These are phyloP conservation scores for Proteromonas lacertae DNA, from an alignment of 352 stramenopile species.

Conservation along the genomic window DNA sequence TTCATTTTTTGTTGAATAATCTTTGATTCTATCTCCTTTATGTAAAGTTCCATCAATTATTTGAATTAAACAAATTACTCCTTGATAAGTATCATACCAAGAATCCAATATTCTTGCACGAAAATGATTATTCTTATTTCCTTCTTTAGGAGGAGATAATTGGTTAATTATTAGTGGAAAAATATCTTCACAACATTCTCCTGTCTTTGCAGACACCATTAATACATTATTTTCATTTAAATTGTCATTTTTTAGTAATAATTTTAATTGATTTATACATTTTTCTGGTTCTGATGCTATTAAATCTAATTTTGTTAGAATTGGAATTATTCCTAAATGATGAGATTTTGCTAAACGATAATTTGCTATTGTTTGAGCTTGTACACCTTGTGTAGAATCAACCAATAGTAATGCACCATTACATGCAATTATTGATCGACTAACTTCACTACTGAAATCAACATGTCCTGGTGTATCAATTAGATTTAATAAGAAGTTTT, in stretches of 20 bases:
- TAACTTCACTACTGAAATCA: slow-evolving; percentile 77
- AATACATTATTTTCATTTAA: no score
- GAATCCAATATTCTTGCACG: slow-evolving; percentile 74
- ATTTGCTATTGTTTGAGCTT: slow-evolving; percentile 84
- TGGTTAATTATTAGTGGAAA: slow-evolving; percentile 22
- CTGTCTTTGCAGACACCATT: slow-evolving; percentile 66
- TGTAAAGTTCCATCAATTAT: slow-evolving; percentile 39
- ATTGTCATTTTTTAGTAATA: slow-evolving; percentile 67
- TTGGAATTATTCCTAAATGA: slow-evolving; percentile 44
- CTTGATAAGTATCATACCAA: slow-evolving; percentile 74
- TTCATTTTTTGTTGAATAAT: slow-evolving; percentile 4
- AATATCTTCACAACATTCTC: slow-evolving; percentile 25
- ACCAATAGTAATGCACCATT: slow-evolving; percentile 87
- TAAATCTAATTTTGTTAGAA: slow-evolving; percentile 93
- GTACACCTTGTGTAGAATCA: slow-evolving; percentile 77
- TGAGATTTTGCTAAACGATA: slow-evolving; percentile 48
- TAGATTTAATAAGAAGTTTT: slow-evolving; percentile 48
- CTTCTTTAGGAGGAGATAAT: slow-evolving; percentile 19
- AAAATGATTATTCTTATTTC: slow-evolving; percentile 17
- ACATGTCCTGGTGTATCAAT: slow-evolving; percentile 64
- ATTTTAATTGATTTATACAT: slow-evolving; percentile 10
- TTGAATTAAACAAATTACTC: slow-evolving; percentile 74
- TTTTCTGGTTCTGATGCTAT: slow-evolving; percentile 35
- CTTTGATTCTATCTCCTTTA: slow-evolving; percentile 24
- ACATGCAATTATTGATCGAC: slow-evolving; percentile 62